Evolutionary conservation across 768 basidiomycete genomes (phyloP).

Genomic region (Paxillus involutus): DNA sequence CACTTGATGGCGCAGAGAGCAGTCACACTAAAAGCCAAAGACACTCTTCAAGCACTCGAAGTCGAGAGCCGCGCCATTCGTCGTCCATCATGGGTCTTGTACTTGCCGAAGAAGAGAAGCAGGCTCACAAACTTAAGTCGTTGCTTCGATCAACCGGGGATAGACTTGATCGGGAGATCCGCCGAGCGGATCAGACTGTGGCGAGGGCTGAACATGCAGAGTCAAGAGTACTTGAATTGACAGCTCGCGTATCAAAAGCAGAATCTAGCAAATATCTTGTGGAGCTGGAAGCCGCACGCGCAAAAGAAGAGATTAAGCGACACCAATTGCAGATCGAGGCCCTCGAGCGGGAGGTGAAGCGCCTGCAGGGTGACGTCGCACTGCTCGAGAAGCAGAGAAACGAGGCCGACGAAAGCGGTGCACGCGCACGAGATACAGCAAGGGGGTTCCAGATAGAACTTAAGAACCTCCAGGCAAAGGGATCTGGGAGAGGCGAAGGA

Average conservation of each 20-base stretch:
- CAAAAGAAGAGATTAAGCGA: conserved; percentile 46
- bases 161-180: conserved; percentile 55
- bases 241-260: conserved; percentile 36
- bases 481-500: conserved; percentile 44
- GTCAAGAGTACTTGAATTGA: conserved; percentile 41
- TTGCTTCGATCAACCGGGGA: conserved; percentile 51
- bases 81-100: conserved; percentile 43
- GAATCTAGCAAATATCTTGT: conserved; percentile 42
- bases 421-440: conserved; percentile 43
- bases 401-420: conserved; percentile 43
- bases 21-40: conserved; percentile 30
- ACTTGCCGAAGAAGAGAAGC: conserved; percentile 55
- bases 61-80: conserved; percentile 36
- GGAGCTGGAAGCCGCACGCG: conserved; percentile 40
- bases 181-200: conserved; percentile 51
- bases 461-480: conserved; percentile 43
- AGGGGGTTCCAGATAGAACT: conserved; percentile 44
- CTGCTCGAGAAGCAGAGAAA: conserved; percentile 37
- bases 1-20: conserved; percentile 31
- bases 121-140: conserved; percentile 53
- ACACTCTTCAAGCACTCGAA: conserved; percentile 37
- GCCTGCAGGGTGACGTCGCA: conserved; percentile 28
- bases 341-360: conserved; percentile 44
- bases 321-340: conserved; percentile 48
- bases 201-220: conserved; percentile 54